Evolutionary conservation across 371 early-diverging fungal species (phyloP), one percentile per base, ranked within the genome.

Genomic region (Syncephalastrum monosporum): DNA sequence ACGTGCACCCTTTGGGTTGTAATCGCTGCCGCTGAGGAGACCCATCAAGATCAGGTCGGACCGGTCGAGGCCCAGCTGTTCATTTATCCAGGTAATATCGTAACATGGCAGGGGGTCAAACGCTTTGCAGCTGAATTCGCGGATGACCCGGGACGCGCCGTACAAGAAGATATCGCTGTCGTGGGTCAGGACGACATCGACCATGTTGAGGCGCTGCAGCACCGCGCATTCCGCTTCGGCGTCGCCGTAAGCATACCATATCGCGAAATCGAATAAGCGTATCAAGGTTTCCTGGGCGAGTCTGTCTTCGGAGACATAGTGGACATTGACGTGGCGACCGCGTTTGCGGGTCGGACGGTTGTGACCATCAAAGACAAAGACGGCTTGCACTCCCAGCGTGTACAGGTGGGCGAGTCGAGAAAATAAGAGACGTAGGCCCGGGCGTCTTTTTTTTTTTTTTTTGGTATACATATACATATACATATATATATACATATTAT

Each of bases 161-260:
- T 74, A 77, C 4, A 77, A 46, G 29, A 77, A 66, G 0, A 63
- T 64, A 47, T 77, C 77, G 4, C 66, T 68, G 25, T 77, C 74
- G 10, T 60, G 64, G 15, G 77, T 77, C 23, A 74, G 44, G 3
- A 77, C 61, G 0, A 70, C 15, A 61, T 77, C 74, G 0, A 70
- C 74, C 56, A 61, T 62, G 0, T 63, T 68, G 5, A 69, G 55
- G 17, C 69, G 57, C 42, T 68, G 62, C 0, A 77, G 29, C n/a
- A 63, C 52, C 0, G 74, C 77, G 45, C 77, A 77, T 47, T 77
- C 77, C 1, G 77, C 77, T 53, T 74, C 77, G 8, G 77, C 77
- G 49, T 77, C 77, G 0, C 77, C 77, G 46, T 68, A 49, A 0
- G 74, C 72, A 2, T 68, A 19, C 77, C 77, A 77, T 8, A 54